Conservation (phyloP, 257 asterid genomes). For the Echium plantagineum region DNA sequence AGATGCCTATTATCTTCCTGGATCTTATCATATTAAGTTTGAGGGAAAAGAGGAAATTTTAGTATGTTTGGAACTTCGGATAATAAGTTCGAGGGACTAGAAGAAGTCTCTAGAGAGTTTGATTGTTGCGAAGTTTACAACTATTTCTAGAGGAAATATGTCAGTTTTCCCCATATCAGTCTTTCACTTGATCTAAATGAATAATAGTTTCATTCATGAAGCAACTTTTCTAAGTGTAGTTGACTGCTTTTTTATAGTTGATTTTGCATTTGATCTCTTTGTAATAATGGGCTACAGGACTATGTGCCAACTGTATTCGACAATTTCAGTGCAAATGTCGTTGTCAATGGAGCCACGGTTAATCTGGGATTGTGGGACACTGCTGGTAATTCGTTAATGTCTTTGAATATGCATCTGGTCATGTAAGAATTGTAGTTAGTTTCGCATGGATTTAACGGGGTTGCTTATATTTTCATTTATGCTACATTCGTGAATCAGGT, state of each 20-base stretch:
- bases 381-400: conserved; percentile 27
- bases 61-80: background rate
- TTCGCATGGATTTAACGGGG: background rate
- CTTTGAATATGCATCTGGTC: background rate
- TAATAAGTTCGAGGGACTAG: background rate
- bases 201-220: too few species aligned
- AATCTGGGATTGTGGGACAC: conserved; percentile 54
- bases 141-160: background rate
- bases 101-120: background rate
- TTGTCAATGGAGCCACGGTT: conserved; percentile 41
- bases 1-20: background rate
- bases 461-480: background rate
- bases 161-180: background rate
- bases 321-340: conserved; percentile 51
- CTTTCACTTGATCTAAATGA: background rate
- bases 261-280: background rate
- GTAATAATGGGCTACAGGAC: conserved; percentile 41
- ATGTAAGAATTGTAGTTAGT: background rate
- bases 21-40: background rate
- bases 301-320: conserved; percentile 50
- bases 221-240: background rate
- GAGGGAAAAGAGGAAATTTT: background rate
- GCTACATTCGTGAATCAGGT: conserved; percentile 21
- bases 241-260: background rate
- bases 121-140: background rate